Percentiles rank a stretch among this genome's conserved stretches.
phyloP scores from a whole-genome alignment of 139 green algal genomes.

The Chlorella vulgaris region DNA sequence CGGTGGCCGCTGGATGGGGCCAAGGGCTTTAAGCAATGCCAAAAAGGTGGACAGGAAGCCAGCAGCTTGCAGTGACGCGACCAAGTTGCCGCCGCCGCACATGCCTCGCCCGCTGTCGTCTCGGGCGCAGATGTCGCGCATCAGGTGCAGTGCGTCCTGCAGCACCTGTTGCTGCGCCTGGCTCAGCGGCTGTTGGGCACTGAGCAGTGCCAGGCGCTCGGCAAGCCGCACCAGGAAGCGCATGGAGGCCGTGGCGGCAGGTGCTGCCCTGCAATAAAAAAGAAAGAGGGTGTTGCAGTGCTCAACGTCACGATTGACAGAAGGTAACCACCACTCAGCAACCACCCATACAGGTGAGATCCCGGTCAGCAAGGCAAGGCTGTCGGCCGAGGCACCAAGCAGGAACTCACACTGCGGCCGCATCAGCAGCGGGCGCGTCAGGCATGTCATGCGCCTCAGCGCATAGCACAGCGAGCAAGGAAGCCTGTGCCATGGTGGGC shows the following conservation, averaged over 20 bases:
- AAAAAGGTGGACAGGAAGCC: slow-evolving; percentile 29
- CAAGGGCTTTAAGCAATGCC: slow-evolving; percentile 45
- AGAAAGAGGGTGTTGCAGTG: too few species aligned
- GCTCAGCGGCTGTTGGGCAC: not conserved
- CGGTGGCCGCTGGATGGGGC: not conserved
- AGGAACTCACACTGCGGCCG: too few species aligned
- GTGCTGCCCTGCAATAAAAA: not conserved
- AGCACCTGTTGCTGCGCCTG: slow-evolving; percentile 37
- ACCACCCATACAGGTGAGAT: too few species aligned
- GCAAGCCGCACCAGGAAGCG: slow-evolving; percentile 1
- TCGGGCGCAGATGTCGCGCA: slow-evolving; percentile 30
- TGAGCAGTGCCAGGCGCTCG: not conserved
- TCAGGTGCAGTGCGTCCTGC: slow-evolving; percentile 39
- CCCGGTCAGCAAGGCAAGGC: too few species aligned
- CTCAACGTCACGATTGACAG: too few species aligned
- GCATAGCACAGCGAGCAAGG: slow-evolving; percentile 28
- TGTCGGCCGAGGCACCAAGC: too few species aligned
- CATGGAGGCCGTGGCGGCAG: not conserved
- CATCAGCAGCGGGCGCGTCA: not conserved
- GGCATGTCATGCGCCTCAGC: slow-evolving; percentile 22
- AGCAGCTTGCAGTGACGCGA: slow-evolving; percentile 20
- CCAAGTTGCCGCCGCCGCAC: not conserved
- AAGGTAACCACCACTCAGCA: too few species aligned
- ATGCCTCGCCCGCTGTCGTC: slow-evolving; percentile 38
- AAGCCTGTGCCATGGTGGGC: slow-evolving; percentile 19